Evolutionary conservation across 345 rosid genomes (phyloP).

Genomic region (Citrus mangshanensis): DNA sequence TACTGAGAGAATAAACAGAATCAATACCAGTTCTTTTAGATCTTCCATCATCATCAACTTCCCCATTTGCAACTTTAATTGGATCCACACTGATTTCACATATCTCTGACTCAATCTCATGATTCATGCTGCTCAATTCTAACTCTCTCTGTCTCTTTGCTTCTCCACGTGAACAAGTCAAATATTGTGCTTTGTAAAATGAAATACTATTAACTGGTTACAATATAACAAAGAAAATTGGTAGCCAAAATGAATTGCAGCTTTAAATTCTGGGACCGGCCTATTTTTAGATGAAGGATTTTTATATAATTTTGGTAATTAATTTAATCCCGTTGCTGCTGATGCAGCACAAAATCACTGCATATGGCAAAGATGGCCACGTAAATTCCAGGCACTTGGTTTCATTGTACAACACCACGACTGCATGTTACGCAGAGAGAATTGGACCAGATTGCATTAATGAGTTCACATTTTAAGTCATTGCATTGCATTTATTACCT

Average conservation of each 20-base stretch:
- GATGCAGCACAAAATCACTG: too few relatives aligned
- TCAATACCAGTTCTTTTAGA: constrained; percentile 12
- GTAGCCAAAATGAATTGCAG: background rate
- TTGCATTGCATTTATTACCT: background rate
- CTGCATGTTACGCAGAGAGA: background rate
- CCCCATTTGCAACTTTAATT: background rate
- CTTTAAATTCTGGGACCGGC: too few relatives aligned
- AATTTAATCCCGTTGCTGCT: too few relatives aligned
- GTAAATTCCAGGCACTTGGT: background rate
- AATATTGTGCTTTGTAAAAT: background rate
- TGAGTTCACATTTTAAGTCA: background rate
- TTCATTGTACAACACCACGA: background rate
- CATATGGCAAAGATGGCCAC: background rate
- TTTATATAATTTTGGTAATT: too few relatives aligned
- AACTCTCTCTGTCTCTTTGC: background rate
- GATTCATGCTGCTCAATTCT: background rate
- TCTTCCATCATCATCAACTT: constrained; percentile 22
- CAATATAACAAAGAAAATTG: background rate
- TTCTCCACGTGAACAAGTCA: background rate
- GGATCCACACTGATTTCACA: background rate
- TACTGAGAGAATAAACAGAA: background rate
- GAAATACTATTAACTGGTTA: background rate
- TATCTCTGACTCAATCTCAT: background rate
- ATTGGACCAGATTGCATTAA: background rate
- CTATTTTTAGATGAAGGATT: too few relatives aligned